These are phyloP conservation scores for Heracleum sosnowskyi DNA, from an alignment of 129 eudicot genomes.

Conservation along the genomic window DNA sequence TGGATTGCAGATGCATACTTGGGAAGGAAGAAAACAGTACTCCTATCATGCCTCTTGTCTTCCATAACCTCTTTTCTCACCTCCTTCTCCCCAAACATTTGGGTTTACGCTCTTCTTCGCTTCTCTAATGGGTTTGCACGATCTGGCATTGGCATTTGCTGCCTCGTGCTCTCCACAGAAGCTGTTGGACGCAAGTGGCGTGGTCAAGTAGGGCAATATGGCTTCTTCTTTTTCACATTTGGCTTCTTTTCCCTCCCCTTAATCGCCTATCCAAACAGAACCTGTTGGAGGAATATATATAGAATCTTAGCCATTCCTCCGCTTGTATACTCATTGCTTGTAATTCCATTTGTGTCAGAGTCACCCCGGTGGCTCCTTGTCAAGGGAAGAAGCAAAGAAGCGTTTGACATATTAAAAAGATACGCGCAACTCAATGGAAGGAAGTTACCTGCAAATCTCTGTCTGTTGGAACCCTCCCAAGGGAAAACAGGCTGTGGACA, in stretches of 20 bases:
- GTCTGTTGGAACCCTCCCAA: constrained; percentile 20
- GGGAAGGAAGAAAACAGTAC: constrained; percentile 34
- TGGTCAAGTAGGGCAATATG: constrained; percentile 43
- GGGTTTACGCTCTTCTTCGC: constrained; percentile 32
- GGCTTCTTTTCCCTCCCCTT: constrained; percentile 43
- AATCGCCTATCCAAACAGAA: constrained; percentile 33
- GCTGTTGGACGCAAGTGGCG: constrained; percentile 43
- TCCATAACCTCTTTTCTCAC: constrained; percentile 29
- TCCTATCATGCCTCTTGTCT: constrained; percentile 37
- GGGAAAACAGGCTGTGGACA: background rate
- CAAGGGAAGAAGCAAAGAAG: constrained; percentile 33
- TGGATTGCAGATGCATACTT: constrained; percentile 31
- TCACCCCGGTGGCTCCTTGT: constrained; percentile 50
- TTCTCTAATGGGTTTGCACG: constrained; percentile 35
- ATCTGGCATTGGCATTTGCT: constrained; percentile 42
- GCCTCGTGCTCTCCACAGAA: constrained; percentile 41
- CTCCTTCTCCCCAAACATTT: constrained; percentile 37
- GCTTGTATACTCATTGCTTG: constrained; percentile 20
- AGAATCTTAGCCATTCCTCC: constrained; percentile 24
- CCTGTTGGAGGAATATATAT: constrained; percentile 36
- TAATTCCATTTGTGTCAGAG: constrained; percentile 30
- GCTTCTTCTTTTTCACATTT: constrained; percentile 45
- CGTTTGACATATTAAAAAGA: constrained; percentile 20
- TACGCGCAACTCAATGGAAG: constrained; percentile 34
- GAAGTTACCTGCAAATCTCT: constrained; percentile 22